phyloP scores from a whole-genome alignment of 2,329 filamentous ascomycete species.

The Claviceps africana region DNA sequence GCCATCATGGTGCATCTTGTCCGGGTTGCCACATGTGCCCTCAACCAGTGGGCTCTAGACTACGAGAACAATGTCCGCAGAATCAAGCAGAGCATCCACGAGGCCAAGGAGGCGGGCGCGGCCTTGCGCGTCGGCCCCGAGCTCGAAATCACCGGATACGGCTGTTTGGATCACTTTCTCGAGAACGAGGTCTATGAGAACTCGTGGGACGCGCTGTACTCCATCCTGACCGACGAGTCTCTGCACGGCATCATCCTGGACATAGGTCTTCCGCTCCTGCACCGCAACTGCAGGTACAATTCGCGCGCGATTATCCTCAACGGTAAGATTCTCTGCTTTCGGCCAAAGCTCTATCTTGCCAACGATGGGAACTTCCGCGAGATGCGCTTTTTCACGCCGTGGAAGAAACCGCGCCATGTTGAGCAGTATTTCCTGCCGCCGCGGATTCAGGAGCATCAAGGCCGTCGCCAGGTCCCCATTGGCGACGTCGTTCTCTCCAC shows the following conservation, averaged over 20 bases:
- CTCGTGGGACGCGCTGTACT: constrained; percentile 17
- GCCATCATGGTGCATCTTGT: constrained; percentile 23
- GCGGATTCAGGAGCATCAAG: constrained; percentile 17
- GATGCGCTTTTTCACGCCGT: constrained; percentile 24
- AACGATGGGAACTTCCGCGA: constrained; percentile 24
- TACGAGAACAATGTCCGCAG: constrained; percentile 47
- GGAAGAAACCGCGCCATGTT: constrained; percentile 18
- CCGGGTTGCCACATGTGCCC: constrained; percentile 21
- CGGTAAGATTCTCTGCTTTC: constrained; percentile 53
- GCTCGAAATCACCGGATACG: constrained; percentile 29
- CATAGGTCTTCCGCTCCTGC: constrained; percentile 28
- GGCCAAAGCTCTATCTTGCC: constrained; percentile 18
- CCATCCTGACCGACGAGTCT: constrained; percentile 18
- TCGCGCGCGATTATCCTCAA: constrained; percentile 24
- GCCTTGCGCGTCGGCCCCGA: constrained; percentile 43
- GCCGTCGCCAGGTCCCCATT: constrained; percentile 22
- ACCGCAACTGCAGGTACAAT: constrained; percentile 13
- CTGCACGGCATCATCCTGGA: constrained; percentile 25
- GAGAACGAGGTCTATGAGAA: constrained; percentile 27
- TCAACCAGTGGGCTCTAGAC: constrained; percentile 23
- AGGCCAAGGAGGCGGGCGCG: constrained; percentile 47
- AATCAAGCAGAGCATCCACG: constrained; percentile 47
- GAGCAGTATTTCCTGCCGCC: constrained; percentile 22
- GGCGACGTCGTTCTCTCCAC: constrained; percentile 24
- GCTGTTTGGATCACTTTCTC: constrained; percentile 29